Conservation (phyloP, 176 grass and related monocot genomes). For the Rhynchospora tenuis region DNA sequence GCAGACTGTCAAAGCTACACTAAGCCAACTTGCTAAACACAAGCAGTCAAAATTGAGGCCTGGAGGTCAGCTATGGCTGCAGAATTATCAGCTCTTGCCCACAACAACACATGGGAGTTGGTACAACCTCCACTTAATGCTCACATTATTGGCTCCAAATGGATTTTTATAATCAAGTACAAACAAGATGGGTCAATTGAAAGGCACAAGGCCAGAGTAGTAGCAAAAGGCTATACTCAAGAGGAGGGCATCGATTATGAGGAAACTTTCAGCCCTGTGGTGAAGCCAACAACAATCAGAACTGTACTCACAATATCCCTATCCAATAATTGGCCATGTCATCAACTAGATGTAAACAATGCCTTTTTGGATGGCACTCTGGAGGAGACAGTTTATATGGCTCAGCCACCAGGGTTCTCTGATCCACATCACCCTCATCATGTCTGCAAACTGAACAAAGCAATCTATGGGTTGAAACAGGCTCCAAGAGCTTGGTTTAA, state of each 20-base stretch:
- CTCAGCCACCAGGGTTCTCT: background rate
- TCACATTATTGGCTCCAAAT: background rate
- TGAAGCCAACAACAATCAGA: background rate
- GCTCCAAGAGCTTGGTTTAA: background rate
- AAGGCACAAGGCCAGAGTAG: background rate
- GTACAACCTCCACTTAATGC: background rate
- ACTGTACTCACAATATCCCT: background rate
- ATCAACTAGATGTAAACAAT: constrained; percentile 12
- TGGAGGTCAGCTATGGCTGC: background rate
- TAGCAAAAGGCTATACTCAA: background rate
- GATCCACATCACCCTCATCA: background rate
- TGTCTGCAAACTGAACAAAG: background rate
- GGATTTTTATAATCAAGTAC: background rate
- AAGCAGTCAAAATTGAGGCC: background rate
- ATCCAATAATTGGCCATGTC: background rate
- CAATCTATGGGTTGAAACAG: background rate
- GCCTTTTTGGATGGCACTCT: background rate
- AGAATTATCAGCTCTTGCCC: background rate
- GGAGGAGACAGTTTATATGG: background rate
- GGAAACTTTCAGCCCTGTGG: background rate
- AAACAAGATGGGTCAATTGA: background rate
- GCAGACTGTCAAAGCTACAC: too few species aligned
- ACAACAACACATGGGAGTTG: background rate
- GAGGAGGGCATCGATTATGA: background rate
- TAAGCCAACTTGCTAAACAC: background rate